Conservation (phyloP, 306 rosid species). For the Sesbania bispinosa region DNA sequence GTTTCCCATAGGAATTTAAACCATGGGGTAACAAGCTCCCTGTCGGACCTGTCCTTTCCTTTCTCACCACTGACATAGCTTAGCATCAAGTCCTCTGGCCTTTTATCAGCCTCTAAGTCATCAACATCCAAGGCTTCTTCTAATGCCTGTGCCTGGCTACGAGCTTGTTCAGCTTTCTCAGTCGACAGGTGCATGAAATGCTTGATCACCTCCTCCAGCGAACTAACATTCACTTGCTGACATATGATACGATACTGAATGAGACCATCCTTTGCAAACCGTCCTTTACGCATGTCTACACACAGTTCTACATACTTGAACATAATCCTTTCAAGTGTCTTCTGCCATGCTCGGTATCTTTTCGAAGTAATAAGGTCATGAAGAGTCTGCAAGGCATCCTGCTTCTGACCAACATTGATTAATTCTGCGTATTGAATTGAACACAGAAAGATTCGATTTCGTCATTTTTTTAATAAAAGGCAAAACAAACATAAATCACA, state of each 20-base stretch:
- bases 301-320: slow-evolving; percentile 94
- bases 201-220: slow-evolving; percentile 96
- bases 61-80: slow-evolving; percentile 97
- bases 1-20: slow-evolving; percentile 98
- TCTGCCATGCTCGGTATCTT: slow-evolving; percentile 95
- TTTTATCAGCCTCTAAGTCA: slow-evolving; percentile 93
- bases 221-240: slow-evolving; percentile 93
- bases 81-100: slow-evolving; percentile 95
- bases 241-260: slow-evolving; percentile 96
- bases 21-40: slow-evolving; percentile 97
- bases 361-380: slow-evolving; percentile 92
- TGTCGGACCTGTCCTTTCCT: slow-evolving; percentile 90
- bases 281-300: slow-evolving; percentile 82
- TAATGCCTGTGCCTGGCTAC: slow-evolving; percentile 86
- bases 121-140: slow-evolving; percentile 98
- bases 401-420: slow-evolving; percentile 95
- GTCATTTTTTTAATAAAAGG: neutral
- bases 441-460: neutral
- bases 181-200: slow-evolving; percentile 96
- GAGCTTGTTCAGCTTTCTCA: slow-evolving; percentile 98
- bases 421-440: slow-evolving; percentile 49
- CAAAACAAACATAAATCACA: neutral
- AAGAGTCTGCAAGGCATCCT: slow-evolving; percentile 87
- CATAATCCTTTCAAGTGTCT: slow-evolving; percentile 88
- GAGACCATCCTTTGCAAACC: slow-evolving; percentile 95